phyloP scores from a whole-genome alignment of 768 basidiomycete species.

The Boletus edulis region DNA sequence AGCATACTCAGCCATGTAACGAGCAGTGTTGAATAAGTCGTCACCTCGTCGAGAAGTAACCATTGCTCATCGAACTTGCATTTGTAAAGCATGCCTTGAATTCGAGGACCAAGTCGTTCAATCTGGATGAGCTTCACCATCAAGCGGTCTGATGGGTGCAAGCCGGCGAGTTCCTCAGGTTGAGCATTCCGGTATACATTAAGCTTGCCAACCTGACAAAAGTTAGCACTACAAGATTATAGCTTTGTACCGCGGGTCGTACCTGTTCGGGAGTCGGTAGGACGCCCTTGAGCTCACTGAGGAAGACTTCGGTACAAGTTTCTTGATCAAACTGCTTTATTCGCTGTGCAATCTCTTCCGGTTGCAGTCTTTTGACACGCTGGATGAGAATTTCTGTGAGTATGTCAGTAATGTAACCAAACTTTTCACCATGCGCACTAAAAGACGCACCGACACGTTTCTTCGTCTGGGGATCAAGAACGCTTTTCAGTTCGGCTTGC shows the following conservation, averaged over 20 bases:
- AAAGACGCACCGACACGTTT: conserved; percentile 82
- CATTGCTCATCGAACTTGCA: conserved; percentile 85
- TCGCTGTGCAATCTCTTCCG: conserved; percentile 80
- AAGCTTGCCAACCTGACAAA: conserved; percentile 73
- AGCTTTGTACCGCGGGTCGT: conserved; percentile 4
- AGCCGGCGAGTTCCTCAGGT: conserved; percentile 75
- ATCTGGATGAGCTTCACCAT: conserved; percentile 98
- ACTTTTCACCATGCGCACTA: not conserved
- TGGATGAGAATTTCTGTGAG: conserved; percentile 86
- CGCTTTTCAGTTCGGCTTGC: conserved; percentile 86
- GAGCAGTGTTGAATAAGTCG: conserved; percentile 12
- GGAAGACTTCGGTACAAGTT: conserved; percentile 84
- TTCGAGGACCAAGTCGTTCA: conserved; percentile 79
- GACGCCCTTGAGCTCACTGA: conserved; percentile 84
- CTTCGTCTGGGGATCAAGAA: conserved; percentile 87
- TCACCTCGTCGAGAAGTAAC: conserved; percentile 76
- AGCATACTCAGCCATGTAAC: conserved; percentile 5
- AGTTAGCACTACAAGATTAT: not conserved
- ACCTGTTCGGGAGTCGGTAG: conserved; percentile 92
- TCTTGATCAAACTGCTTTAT: conserved; percentile 87
- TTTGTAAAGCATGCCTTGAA: conserved; percentile 95
- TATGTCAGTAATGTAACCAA: not conserved
- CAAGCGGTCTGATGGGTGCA: conserved; percentile 94
- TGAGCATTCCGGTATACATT: conserved; percentile 88
- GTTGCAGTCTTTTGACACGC: conserved; percentile 76